Evolutionary conservation across 169 alveolate species (phyloP).

Genomic region (Eimeria necatrix): DNA sequence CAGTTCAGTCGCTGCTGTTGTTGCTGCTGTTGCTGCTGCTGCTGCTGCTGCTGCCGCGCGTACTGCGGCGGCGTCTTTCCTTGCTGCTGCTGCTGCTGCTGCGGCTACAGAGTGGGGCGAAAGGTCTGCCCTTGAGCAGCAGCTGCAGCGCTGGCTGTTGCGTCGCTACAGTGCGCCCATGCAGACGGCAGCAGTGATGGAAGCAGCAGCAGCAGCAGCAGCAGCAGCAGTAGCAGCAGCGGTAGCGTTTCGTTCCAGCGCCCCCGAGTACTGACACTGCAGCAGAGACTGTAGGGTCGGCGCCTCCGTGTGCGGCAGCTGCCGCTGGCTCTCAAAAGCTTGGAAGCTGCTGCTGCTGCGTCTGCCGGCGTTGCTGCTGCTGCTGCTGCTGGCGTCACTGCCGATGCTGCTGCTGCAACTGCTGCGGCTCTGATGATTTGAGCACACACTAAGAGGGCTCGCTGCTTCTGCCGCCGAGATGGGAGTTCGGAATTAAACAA

Average conservation of each 20-base stretch:
- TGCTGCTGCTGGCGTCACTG: background rate
- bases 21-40: constrained; percentile 49
- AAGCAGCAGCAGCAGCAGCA: background rate
- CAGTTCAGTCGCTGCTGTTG: background rate
- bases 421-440: background rate
- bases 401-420: background rate
- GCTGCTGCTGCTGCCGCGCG: constrained; percentile 23
- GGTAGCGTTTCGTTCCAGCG: background rate
- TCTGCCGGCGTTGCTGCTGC: constrained; percentile 21
- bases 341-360: constrained; percentile 23
- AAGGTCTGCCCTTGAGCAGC: background rate
- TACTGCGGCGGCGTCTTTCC: background rate
- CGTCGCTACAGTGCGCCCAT: background rate
- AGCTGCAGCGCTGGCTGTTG: background rate
- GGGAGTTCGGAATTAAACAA: background rate
- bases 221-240: constrained; percentile 32
- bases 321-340: background rate
- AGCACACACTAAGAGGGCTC: background rate
- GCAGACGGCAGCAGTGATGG: background rate
- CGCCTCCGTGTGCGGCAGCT: too few relatives aligned
- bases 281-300: background rate
- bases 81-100: background rate
- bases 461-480: background rate
- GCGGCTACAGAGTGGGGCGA: background rate
- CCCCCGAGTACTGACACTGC: constrained; percentile 37